These are phyloP conservation scores for Spiromyces aspiralis DNA, from an alignment of 371 early-diverging fungal genomes.

Conservation along the genomic window DNA sequence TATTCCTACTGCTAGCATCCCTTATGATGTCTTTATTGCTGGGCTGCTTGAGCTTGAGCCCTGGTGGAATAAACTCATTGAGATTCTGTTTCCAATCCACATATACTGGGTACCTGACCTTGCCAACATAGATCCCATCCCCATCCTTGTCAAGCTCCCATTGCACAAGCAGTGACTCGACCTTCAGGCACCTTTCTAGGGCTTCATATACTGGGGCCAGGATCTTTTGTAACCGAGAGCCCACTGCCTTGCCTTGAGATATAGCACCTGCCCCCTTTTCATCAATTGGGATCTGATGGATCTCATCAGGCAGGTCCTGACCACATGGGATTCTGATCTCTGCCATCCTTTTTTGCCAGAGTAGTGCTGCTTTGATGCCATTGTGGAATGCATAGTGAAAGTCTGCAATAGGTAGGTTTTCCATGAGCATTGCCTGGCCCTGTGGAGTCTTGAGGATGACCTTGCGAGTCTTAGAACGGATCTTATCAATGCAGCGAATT, in stretches of 20 bases:
- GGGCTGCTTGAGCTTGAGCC: too few species aligned
- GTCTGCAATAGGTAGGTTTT: constrained; percentile 34
- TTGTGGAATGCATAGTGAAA: constrained; percentile 38
- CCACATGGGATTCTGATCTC: constrained; percentile 14
- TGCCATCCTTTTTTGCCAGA: constrained; percentile 2
- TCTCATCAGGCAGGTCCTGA: constrained; percentile 23
- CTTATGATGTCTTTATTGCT: too few species aligned
- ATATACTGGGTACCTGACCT: constrained; percentile 14
- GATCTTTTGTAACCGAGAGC: constrained; percentile 9
- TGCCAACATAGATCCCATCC: constrained; percentile 7
- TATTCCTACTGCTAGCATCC: too few species aligned
- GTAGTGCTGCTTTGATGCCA: constrained; percentile 19
- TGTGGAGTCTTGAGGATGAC: constrained; percentile 40
- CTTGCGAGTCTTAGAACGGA: constrained; percentile 35
- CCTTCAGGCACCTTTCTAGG: constrained; percentile 1
- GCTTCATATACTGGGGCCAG: constrained; percentile 13
- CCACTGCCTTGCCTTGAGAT: constrained; percentile 4
- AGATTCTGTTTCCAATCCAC: constrained; percentile 10
- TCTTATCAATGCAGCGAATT: constrained; percentile 26
- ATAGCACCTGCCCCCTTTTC: constrained; percentile 12
- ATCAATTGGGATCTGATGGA: too few species aligned
- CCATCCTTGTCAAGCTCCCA: constrained; percentile 8
- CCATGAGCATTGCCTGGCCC: constrained; percentile 41
- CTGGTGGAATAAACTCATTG: constrained; percentile 14
- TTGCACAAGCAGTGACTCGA: constrained; percentile 5